Evolutionary conservation across 1,284 basidiomycete genomes (phyloP).

Genomic region (Naganishia albida): DNA sequence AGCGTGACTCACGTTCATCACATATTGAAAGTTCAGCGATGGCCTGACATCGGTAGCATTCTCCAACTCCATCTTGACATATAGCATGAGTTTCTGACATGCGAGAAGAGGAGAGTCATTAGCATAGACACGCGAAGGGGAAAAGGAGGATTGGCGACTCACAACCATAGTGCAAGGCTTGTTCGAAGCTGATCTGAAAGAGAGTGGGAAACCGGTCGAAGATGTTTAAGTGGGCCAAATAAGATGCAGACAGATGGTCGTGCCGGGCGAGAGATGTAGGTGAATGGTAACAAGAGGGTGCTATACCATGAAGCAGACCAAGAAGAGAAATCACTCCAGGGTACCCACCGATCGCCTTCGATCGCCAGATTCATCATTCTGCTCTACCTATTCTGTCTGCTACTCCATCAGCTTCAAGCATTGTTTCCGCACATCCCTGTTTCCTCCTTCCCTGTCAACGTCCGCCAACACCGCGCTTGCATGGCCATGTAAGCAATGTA

Average conservation of each 20-base stretch:
- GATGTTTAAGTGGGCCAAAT: too few species aligned
- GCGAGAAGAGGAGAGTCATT: background rate
- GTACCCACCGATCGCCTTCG: background rate
- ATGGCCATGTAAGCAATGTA: constrained; percentile 30
- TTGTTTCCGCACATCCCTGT: too few species aligned
- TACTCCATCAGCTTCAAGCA: background rate
- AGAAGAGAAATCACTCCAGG: background rate
- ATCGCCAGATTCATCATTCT: constrained; percentile 2
- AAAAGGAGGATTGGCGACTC: background rate
- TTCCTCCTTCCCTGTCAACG: too few species aligned
- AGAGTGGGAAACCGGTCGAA: background rate
- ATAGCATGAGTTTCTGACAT: constrained; percentile 50
- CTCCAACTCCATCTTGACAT: constrained; percentile 53
- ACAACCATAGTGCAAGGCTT: constrained; percentile 14
- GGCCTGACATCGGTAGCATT: constrained; percentile 50
- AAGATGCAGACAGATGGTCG: too few species aligned
- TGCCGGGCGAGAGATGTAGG: too few species aligned
- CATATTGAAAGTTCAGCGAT: constrained; percentile 48
- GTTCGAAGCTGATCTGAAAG: too few species aligned
- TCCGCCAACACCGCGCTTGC: background rate
- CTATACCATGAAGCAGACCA: too few species aligned
- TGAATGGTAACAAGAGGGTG: too few species aligned
- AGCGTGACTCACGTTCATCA: constrained; percentile 48
- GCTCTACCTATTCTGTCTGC: background rate
- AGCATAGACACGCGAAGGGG: background rate